Percentiles rank a stretch among this genome's conserved stretches.
phyloP scores from a whole-genome alignment of 331 rosid genomes.

The Cydonia oblonga region DNA sequence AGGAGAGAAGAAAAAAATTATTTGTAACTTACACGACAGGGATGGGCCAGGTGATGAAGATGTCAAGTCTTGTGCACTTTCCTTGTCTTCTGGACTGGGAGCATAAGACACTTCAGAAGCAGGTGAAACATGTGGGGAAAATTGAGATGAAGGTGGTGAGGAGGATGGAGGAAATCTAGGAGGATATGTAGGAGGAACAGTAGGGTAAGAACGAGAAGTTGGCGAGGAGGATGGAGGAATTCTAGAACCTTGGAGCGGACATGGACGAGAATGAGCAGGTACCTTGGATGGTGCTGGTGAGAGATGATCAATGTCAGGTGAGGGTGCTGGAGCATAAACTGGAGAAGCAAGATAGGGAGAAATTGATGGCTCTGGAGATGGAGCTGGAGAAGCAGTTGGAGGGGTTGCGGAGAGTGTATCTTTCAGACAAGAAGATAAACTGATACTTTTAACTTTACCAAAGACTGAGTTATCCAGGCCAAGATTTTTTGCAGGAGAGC shows the following conservation, averaged over 20 bases:
- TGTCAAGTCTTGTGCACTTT: slow-evolving; percentile 21
- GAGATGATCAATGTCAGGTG: slow-evolving; percentile 19
- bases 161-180: slow-evolving; percentile 18
- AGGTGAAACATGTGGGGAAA: slow-evolving; percentile 36
- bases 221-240: slow-evolving; percentile 34
- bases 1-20: background rate
- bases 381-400: slow-evolving; percentile 61
- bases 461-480: slow-evolving; percentile 67
- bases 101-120: slow-evolving; percentile 21
- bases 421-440: slow-evolving; percentile 51
- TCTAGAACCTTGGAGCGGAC: slow-evolving; percentile 18
- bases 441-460: slow-evolving; percentile 65
- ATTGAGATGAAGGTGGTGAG: slow-evolving; percentile 23
- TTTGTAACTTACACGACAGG: slow-evolving; percentile 40
- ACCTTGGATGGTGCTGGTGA: slow-evolving; percentile 41
- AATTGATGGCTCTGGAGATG: slow-evolving; percentile 39
- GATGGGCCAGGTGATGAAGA: slow-evolving; percentile 21
- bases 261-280: slow-evolving; percentile 40
- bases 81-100: slow-evolving; percentile 27
- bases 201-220: slow-evolving; percentile 24
- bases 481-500: slow-evolving; percentile 51
- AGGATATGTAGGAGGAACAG: slow-evolving; percentile 21
- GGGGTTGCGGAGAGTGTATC: slow-evolving; percentile 32
- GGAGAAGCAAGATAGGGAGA: slow-evolving; percentile 37
- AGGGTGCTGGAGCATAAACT: slow-evolving; percentile 22